These are phyloP conservation scores for Nakaseomyces sp. DNA, from an alignment of 1,139 yeast genomes.

Conservation along the genomic window DNA sequence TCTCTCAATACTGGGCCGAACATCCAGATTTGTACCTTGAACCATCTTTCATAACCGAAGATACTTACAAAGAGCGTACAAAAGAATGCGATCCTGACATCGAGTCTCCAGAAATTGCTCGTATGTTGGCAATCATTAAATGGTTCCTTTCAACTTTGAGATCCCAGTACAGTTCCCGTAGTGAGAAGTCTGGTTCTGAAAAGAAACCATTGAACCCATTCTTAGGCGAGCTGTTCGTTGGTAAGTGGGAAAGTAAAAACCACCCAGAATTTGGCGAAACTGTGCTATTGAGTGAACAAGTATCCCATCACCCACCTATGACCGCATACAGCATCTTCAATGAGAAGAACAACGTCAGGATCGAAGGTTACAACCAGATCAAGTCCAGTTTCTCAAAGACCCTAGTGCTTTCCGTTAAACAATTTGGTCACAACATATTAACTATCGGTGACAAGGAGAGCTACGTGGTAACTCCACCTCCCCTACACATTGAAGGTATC, in stretches of 20 bases:
- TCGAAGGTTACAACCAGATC: constrained; percentile 86
- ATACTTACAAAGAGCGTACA: constrained; percentile 21
- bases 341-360: constrained; percentile 53
- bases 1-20: constrained; percentile 87
- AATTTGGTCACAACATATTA: constrained; percentile 81
- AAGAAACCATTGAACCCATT: constrained; percentile 94
- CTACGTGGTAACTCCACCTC: constrained; percentile 81
- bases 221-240: constrained; percentile 85
- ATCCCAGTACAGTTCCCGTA: constrained; percentile 87
- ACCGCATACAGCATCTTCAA: constrained; percentile 79
- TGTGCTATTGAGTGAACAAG: constrained; percentile 75
- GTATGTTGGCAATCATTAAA: constrained; percentile 71
- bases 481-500: constrained; percentile 91
- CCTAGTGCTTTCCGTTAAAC: constrained; percentile 61
- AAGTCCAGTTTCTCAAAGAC: constrained; percentile 74
- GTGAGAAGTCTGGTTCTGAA: constrained; percentile 83
- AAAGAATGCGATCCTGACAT: constrained; percentile 26
- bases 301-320: constrained; percentile 91
- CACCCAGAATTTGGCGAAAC: constrained; percentile 59
- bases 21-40: constrained; percentile 74
- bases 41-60: constrained; percentile 43
- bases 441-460: constrained; percentile 51
- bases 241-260: constrained; percentile 61
- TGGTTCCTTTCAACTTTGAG: constrained; percentile 88
- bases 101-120: constrained; percentile 30